phyloP scores from a whole-genome alignment of 306 rosid species.

The Astragalus glycyphyllos region DNA sequence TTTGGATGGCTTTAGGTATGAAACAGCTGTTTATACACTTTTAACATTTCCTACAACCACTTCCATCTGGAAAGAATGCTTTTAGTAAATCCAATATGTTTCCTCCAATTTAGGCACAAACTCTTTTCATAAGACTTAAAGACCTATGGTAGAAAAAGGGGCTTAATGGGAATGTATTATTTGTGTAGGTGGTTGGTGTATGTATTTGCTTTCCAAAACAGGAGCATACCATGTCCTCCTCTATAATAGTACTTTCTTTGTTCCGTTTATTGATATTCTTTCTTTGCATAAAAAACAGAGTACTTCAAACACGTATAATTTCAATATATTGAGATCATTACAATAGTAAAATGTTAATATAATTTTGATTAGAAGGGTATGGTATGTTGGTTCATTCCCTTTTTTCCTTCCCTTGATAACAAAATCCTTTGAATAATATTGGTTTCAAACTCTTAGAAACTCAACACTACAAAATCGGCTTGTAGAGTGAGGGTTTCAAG shows the following conservation, averaged over 20 bases:
- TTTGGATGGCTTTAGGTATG: neutral
- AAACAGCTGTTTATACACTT: conserved; percentile 4
- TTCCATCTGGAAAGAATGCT: conserved; percentile 14
- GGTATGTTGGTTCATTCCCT: neutral
- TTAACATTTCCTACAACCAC: conserved; percentile 1
- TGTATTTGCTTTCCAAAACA: neutral
- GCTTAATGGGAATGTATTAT: neutral
- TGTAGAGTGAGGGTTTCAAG: too few species aligned
- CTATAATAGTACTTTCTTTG: neutral
- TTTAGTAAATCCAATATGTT: conserved; percentile 7
- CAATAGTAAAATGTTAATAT: neutral
- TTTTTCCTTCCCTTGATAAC: neutral
- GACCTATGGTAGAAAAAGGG: neutral
- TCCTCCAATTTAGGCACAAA: conserved; percentile 1
- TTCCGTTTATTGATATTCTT: conserved; percentile 9
- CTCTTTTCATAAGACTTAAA: neutral
- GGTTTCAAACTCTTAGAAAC: neutral
- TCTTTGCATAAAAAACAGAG: neutral
- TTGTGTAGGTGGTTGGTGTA: neutral
- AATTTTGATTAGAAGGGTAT: neutral
- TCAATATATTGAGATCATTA: conserved; percentile 9
- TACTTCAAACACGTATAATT: conserved; percentile 4
- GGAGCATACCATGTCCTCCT: neutral
- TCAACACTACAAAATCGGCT: too few species aligned
- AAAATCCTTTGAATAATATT: neutral